Percentiles rank a stretch among this genome's conserved stretches.
phyloP scores from a whole-genome alignment of 2,329 filamentous ascomycete genomes.

The Tolypocladium sp. region DNA sequence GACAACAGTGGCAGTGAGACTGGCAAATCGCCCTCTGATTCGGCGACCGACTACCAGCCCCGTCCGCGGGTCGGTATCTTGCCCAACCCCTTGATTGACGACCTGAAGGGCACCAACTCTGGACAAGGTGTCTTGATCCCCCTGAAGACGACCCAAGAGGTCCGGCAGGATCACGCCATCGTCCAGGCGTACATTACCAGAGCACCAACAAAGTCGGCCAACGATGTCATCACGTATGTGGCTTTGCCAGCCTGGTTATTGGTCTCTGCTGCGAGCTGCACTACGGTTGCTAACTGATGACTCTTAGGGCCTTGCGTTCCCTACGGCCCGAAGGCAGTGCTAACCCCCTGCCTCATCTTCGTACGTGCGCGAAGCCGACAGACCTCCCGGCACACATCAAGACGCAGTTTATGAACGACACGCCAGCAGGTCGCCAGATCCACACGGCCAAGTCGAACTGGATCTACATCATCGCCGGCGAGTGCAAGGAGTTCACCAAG shows the following conservation, averaged over 20 bases:
- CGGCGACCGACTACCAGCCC: not conserved
- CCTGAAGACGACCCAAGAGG: conserved; percentile 55
- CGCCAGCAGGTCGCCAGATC: conserved; percentile 42
- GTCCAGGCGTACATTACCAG: conserved; percentile 62
- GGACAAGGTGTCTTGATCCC: conserved; percentile 46
- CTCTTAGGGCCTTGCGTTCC: conserved; percentile 41
- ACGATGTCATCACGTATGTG: conserved; percentile 58
- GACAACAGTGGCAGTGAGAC: not conserved
- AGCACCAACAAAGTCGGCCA: conserved; percentile 63
- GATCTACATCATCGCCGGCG: conserved; percentile 50
- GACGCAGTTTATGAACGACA: conserved; percentile 50
- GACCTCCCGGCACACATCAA: conserved; percentile 60
- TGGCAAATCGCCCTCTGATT: not conserved
- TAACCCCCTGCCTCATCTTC: conserved; percentile 62
- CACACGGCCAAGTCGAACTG: conserved; percentile 51
- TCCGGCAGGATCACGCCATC: conserved; percentile 47
- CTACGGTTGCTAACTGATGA: conserved; percentile 8
- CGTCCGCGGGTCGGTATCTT: conserved; percentile 8
- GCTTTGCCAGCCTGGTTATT: not conserved
- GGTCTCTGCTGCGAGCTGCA: not conserved
- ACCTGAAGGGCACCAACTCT: conserved; percentile 23
- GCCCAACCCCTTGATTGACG: conserved; percentile 28
- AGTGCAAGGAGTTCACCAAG: conserved; percentile 40
- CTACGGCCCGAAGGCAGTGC: conserved; percentile 50
- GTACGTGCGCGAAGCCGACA: conserved; percentile 63